Evolutionary conservation across 2,329 filamentous ascomycete species (phyloP).

Genomic region (Cladosporium cucumerinum): DNA sequence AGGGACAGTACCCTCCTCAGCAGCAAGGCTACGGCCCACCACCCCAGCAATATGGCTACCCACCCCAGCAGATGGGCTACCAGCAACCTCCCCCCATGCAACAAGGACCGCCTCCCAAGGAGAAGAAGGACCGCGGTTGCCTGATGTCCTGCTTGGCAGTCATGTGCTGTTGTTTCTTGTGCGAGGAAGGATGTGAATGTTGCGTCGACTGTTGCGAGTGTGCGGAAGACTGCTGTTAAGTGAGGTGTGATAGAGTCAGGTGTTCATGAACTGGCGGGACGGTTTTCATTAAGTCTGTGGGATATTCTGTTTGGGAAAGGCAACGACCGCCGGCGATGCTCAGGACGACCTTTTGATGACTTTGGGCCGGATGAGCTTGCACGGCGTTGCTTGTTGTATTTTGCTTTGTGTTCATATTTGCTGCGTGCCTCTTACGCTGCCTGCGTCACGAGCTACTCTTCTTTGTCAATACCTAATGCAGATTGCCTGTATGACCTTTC

Average conservation of each 20-base stretch:
- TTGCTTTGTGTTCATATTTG: slow-evolving; percentile 1
- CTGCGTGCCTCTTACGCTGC: neutral
- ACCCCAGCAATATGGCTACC: slow-evolving; percentile 34
- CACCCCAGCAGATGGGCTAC: slow-evolving; percentile 25
- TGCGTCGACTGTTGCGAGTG: slow-evolving; percentile 61
- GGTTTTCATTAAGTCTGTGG: neutral
- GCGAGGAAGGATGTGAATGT: slow-evolving; percentile 62
- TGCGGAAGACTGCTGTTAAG: slow-evolving; percentile 37
- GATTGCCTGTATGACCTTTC: neutral
- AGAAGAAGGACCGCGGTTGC: slow-evolving; percentile 50
- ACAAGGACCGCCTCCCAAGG: slow-evolving; percentile 38
- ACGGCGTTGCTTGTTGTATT: neutral
- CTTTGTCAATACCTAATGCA: slow-evolving; percentile 14
- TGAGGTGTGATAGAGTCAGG: neutral
- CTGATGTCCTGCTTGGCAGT: slow-evolving; percentile 52
- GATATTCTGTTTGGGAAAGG: neutral
- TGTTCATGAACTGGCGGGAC: neutral
- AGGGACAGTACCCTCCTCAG: slow-evolving; percentile 31
- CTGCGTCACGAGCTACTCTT: slow-evolving; percentile 11
- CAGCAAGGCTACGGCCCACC: slow-evolving; percentile 32
- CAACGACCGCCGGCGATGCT: neutral
- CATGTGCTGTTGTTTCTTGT: slow-evolving; percentile 63
- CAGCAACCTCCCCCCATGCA: slow-evolving; percentile 43
- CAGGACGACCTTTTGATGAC: neutral
- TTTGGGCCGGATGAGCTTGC: neutral